These are phyloP conservation scores for Solanum neorickii DNA, from an alignment of 257 asterid genomes.

Conservation along the genomic window DNA sequence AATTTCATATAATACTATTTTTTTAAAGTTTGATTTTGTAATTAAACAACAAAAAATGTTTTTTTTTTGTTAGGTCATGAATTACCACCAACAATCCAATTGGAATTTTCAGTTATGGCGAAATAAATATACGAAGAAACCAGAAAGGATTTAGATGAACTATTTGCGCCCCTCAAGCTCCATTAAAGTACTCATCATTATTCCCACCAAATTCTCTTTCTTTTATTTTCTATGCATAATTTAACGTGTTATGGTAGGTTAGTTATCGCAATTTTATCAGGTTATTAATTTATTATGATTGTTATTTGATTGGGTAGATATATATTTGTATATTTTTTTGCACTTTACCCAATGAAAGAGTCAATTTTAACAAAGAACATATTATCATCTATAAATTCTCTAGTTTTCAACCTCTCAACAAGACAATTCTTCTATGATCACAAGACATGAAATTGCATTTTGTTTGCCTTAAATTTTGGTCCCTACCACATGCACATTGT, in stretches of 20 bases:
- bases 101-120: not conserved
- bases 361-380: no score
- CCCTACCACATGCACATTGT: not conserved
- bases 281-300: no score
- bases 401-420: not conserved
- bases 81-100: not conserved
- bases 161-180: not conserved
- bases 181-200: constrained; percentile 8
- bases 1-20: not conserved
- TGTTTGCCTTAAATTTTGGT: not conserved
- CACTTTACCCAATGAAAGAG: not conserved
- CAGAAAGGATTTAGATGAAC: not conserved
- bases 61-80: not conserved
- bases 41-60: not conserved
- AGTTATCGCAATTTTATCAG: not conserved
- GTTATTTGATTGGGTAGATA: not conserved
- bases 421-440: not conserved
- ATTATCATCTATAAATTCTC: not conserved
- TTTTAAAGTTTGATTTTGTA: not conserved
- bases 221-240: not conserved
- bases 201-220: constrained; percentile 18
- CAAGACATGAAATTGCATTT: not conserved
- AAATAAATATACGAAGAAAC: not conserved
- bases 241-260: not conserved
- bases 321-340: not conserved